Evolutionary conservation across 495 filamentous ascomycete species (phyloP), one percentile per base, ranked within the genome.

Genomic region (Barbatosphaeria neglecta): DNA sequence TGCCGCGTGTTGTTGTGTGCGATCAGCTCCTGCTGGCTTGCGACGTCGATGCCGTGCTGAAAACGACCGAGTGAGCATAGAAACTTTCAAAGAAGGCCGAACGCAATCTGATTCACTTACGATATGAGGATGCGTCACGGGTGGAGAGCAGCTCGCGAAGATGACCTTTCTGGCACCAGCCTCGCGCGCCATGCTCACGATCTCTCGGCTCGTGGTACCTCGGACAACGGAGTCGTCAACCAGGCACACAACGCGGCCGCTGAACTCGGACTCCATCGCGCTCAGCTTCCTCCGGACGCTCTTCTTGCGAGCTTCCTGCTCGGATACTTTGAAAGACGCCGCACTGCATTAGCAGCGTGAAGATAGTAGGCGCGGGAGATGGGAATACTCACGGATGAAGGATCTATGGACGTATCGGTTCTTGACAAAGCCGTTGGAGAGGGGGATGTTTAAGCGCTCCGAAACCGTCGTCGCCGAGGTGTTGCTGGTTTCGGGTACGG

Each of bases 191-290:
- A 98, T 95, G 43, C 63, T 80, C 31, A 97, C 88, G 51, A 96
- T 98, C 64, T 96, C 92, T 20, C 85, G 69, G 50, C 80, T 86
- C 0, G 90, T 96, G 6, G 87, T 98, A 44, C 92, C 92, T 9
- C 90, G 79, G 8, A 96, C 90, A 50, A 97, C 92, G 57, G 83
- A 88, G 64, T 97, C 90, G 53, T 96, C 90, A 3, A 96, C 84
- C 6, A 96, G 74, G 15, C 89, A 75, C 7, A 98, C 87, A 52
- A 83, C 87, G 53, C 84, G 80, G 47, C 78, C 85, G 54, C 82
- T 73, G 65, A 98, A 96, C 61, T 96, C 88, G 24, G 83, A 79
- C 43, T 82, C 78, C 70, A 94, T 94, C 43, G 87, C 81, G 55
- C 84, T 92, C 19, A 93, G 73, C 65, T 87, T 87, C 33, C 83